phyloP scores from a whole-genome alignment of 768 basidiomycete genomes.

The Chalciporus sphaerocephalus region DNA sequence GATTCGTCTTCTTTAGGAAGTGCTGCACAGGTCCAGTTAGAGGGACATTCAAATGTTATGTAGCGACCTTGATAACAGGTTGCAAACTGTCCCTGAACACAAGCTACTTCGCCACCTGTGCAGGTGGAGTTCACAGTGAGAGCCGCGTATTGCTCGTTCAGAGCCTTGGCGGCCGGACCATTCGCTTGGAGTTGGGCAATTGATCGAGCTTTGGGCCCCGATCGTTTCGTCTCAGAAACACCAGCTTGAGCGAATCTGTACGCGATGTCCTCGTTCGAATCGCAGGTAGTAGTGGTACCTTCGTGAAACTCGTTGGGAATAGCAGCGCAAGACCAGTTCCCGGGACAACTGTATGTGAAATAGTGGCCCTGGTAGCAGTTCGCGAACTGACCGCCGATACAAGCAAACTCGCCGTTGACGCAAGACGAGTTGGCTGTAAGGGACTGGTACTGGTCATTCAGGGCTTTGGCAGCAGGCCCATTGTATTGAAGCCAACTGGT shows the following conservation, averaged over 20 bases:
- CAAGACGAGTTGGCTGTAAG: constrained; percentile 18
- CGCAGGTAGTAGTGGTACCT: constrained; percentile 21
- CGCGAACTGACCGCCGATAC: constrained; percentile 18
- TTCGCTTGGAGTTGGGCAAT: constrained; percentile 17
- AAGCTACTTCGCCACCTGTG: constrained; percentile 15
- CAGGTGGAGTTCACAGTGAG: constrained; percentile 18
- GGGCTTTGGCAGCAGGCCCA: constrained; percentile 20
- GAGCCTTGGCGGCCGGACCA: constrained; percentile 19
- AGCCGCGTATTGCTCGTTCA: constrained; percentile 20
- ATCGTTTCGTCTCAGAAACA: constrained; percentile 8
- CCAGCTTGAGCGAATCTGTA: constrained; percentile 18
- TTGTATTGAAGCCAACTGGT: constrained; percentile 21
- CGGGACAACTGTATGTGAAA: constrained; percentile 10
- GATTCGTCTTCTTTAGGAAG: constrained; percentile 19
- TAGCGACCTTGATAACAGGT: constrained; percentile 13
- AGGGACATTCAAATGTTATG: constrained; percentile 11
- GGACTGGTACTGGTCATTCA: constrained; percentile 20
- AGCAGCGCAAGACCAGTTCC: constrained; percentile 18
- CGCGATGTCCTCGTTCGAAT: constrained; percentile 14
- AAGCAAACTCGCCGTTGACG: constrained; percentile 15
- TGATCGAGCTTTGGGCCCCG: no score
- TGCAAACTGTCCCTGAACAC: constrained; percentile 18
- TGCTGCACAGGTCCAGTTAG: constrained; percentile 18
- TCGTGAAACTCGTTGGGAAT: constrained; percentile 18
- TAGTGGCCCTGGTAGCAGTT: constrained; percentile 13